A percentile compares a stretch with the other conserved stretches of the same genome.
These are phyloP conservation scores for Aurantiochytrium sp. DNA, from an alignment of 108 stramenopile species.

Conservation along the genomic window DNA sequence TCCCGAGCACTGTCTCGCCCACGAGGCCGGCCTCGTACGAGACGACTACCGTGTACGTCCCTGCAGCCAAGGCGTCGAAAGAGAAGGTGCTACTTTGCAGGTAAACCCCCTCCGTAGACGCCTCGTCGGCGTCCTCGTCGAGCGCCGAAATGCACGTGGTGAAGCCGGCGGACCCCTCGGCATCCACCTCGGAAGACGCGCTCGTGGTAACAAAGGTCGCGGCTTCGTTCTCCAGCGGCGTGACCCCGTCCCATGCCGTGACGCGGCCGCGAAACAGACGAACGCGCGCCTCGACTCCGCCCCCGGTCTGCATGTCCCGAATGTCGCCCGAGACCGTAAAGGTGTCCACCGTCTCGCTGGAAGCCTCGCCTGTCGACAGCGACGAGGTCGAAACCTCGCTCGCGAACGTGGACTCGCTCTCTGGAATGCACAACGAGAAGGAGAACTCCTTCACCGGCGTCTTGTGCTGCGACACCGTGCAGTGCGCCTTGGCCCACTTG, in stretches of 20 bases:
- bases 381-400: not conserved
- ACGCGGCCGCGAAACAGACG: not conserved
- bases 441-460: not conserved
- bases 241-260: not conserved
- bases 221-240: not conserved
- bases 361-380: not conserved
- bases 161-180: not conserved
- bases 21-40: not conserved
- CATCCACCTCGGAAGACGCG: not conserved
- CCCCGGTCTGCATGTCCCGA: not conserved
- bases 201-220: not conserved
- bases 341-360: not conserved
- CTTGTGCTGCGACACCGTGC: not conserved
- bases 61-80: not conserved
- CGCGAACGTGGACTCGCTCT: not conserved
- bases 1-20: not conserved
- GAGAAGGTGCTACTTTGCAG: not conserved
- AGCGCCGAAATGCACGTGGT: not conserved
- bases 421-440: not conserved
- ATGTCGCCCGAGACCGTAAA: not conserved
- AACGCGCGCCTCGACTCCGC: not conserved
- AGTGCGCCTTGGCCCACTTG: slow-evolving; percentile 23
- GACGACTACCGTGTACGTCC: not conserved
- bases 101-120: not conserved
- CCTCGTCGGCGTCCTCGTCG: not conserved